Evolutionary conservation across 148 eudicot genomes (phyloP).

Genomic region (Limonium bicolor): DNA sequence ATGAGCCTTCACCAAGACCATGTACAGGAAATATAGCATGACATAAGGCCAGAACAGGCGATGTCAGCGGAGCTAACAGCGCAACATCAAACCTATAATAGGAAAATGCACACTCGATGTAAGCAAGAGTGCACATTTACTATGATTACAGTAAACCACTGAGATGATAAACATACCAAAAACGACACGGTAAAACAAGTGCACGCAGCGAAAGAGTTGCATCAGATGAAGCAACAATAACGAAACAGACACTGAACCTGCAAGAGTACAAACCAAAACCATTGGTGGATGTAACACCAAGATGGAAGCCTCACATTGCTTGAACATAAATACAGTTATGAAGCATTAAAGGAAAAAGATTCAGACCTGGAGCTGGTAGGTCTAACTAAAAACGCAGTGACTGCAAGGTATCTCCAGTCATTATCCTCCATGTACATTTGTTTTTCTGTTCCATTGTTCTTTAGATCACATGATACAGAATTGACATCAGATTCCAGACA

Average conservation of each 20-base stretch:
- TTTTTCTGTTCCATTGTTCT: slow-evolving; percentile 92
- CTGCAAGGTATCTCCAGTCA: slow-evolving; percentile 97
- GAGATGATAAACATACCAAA: slow-evolving; percentile 39
- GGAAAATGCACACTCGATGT: no score
- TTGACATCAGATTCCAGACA: slow-evolving; percentile 13
- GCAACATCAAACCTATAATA: slow-evolving; percentile 92
- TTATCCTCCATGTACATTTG: slow-evolving; percentile 51
- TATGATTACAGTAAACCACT: not conserved
- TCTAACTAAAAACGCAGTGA: slow-evolving; percentile 79
- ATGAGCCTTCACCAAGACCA: slow-evolving; percentile 34
- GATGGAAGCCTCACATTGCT: not conserved
- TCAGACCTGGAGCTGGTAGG: slow-evolving; percentile 45
- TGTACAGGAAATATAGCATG: slow-evolving; percentile 49
- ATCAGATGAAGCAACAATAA: slow-evolving; percentile 88
- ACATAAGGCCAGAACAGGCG: slow-evolving; percentile 80
- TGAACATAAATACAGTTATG: not conserved
- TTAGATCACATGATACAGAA: slow-evolving; percentile 55
- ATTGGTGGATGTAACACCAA: not conserved
- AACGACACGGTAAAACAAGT: slow-evolving; percentile 73
- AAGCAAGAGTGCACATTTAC: slow-evolving; percentile 5
- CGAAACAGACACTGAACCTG: slow-evolving; percentile 83
- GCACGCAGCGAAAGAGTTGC: slow-evolving; percentile 87
- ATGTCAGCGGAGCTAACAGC: slow-evolving; percentile 48
- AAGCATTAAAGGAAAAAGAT: not conserved
- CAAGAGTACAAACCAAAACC: slow-evolving; percentile 8